Conservation (phyloP, 1,284 basidiomycete species). For the Apiotrichum gamsii region DNA sequence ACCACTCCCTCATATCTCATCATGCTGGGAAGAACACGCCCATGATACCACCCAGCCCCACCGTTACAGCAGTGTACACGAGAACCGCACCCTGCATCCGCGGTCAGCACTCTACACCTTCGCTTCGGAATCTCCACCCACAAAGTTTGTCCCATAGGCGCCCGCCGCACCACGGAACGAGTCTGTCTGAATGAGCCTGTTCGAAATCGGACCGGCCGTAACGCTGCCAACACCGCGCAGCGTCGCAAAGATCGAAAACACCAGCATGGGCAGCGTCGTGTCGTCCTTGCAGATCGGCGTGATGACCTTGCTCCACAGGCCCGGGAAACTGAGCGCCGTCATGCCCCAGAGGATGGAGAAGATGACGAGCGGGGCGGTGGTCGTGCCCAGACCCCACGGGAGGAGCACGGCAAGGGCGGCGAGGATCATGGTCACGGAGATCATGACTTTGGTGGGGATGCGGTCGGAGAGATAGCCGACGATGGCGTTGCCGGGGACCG, state of each 20-base stretch:
- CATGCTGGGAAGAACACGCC: constrained; percentile 8
- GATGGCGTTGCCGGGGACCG: constrained; percentile 35
- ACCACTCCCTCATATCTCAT: too few relatives aligned
- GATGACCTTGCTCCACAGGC: constrained; percentile 6
- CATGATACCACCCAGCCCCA: constrained; percentile 13
- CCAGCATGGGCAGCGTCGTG: constrained; percentile 25
- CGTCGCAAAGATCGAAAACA: constrained; percentile 39
- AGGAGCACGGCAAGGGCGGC: constrained; percentile 35
- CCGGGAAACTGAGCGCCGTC: constrained; percentile 26
- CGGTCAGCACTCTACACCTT: not conserved
- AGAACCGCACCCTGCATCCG: not conserved
- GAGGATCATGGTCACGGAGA: constrained; percentile 31
- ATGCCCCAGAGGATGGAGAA: constrained; percentile 33
- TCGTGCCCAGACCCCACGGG: constrained; percentile 45
- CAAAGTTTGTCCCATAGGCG: constrained; percentile 38
- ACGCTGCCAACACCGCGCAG: constrained; percentile 42
- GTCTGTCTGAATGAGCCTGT: constrained; percentile 25
- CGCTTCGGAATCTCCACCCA: not conserved
- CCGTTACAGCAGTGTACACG: constrained; percentile 8
- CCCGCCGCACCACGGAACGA: constrained; percentile 26
- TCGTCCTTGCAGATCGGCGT: constrained; percentile 27
- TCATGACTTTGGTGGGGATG: constrained; percentile 26
- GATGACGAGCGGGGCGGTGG: constrained; percentile 20
- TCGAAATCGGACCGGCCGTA: constrained; percentile 37
- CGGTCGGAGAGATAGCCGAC: constrained; percentile 41